phyloP scores from a whole-genome alignment of 2,329 filamentous ascomycete genomes.

The Cyclaneusma minus region DNA sequence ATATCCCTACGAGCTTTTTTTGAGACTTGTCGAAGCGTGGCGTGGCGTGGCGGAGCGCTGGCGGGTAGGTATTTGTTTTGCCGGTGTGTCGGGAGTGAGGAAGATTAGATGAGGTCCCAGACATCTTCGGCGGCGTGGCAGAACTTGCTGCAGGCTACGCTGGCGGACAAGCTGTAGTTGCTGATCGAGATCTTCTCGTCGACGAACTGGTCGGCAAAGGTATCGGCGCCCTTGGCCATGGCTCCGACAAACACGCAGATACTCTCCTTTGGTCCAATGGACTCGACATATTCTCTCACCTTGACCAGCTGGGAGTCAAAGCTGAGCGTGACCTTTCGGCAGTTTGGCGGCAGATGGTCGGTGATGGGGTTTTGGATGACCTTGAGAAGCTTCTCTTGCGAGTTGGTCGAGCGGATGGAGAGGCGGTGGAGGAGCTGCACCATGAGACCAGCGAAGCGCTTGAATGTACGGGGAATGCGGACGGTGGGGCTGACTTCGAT shows the following conservation, averaged over 20 bases:
- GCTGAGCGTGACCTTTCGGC: constrained; percentile 91
- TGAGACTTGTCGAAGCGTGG: too few species aligned
- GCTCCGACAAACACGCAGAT: constrained; percentile 96
- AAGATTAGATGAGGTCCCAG: constrained; percentile 72
- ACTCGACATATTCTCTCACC: constrained; percentile 76
- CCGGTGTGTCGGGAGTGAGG: too few species aligned
- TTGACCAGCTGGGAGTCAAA: constrained; percentile 83
- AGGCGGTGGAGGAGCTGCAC: constrained; percentile 92
- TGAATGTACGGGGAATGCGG: constrained; percentile 94
- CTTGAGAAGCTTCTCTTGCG: constrained; percentile 90
- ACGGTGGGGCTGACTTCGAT: constrained; percentile 98
- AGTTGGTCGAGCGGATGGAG: constrained; percentile 91
- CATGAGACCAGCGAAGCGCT: constrained; percentile 97
- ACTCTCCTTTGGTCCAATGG: constrained; percentile 68
- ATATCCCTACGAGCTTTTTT: too few species aligned
- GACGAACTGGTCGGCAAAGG: constrained; percentile 86
- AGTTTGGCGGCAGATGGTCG: constrained; percentile 90
- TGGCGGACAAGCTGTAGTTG: constrained; percentile 93
- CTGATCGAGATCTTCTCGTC: constrained; percentile 98
- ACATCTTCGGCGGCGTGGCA: constrained; percentile 95
- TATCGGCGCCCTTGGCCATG: constrained; percentile 94
- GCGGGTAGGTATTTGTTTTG: too few species aligned
- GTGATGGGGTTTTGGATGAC: constrained; percentile 98
- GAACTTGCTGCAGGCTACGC: constrained; percentile 98
- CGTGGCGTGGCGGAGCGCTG: too few species aligned